These are phyloP conservation scores for Suillus sp. DNA, from an alignment of 768 basidiomycete species.

Conservation along the genomic window DNA sequence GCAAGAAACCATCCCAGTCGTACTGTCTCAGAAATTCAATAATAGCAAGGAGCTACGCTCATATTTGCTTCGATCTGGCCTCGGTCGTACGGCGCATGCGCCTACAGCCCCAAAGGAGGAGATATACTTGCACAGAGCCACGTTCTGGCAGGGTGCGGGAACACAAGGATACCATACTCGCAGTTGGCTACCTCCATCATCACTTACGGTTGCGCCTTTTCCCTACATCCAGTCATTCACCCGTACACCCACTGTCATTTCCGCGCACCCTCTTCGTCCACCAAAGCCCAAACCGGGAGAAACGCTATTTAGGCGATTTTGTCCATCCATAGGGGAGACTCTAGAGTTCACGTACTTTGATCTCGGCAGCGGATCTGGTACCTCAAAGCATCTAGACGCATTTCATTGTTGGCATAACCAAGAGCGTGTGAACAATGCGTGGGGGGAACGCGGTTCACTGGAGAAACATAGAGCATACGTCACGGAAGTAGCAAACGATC, in stretches of 20 bases:
- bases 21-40: conserved; percentile 29
- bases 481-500: conserved; percentile 37
- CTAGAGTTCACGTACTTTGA: conserved; percentile 35
- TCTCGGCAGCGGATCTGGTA: conserved; percentile 17
- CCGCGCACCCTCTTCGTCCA: conserved; percentile 54
- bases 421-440: conserved; percentile 46
- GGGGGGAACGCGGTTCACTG: conserved; percentile 48
- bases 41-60: conserved; percentile 35
- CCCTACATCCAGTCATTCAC: conserved; percentile 46
- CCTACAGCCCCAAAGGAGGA: conserved; percentile 24
- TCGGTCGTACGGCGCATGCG: conserved; percentile 27
- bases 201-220: conserved; percentile 32
- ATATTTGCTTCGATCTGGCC: conserved; percentile 44
- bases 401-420: conserved; percentile 54
- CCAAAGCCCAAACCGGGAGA: conserved; percentile 45
- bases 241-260: conserved; percentile 45
- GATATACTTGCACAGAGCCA: conserved; percentile 42
- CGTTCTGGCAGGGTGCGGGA: conserved; percentile 56
- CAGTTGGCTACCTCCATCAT: conserved; percentile 35
- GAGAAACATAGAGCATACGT: conserved; percentile 48
- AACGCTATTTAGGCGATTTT: conserved; percentile 42
- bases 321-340: conserved; percentile 36
- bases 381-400: conserved; percentile 40
- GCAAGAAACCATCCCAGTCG: conserved; percentile 44
- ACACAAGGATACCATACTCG: conserved; percentile 33